Evolutionary conservation across 73 alveolate genomes (phyloP), one percentile per base, ranked within the genome.

Genomic region (Paramecium caudatum): DNA sequence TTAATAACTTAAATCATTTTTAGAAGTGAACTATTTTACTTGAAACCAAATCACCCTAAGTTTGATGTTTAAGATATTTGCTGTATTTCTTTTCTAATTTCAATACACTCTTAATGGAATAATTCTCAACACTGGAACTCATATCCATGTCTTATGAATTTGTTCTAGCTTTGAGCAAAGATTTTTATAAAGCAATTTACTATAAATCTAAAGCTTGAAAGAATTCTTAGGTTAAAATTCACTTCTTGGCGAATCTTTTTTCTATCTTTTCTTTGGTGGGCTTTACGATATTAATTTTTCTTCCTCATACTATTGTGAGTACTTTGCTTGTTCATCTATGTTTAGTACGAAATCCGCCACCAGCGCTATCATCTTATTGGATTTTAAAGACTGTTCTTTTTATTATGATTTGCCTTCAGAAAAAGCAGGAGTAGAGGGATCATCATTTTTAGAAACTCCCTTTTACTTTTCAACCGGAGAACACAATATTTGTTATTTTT

Each of bases 171-270:
- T 13, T 55, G 13, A 10, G 23, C 80, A 55, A 10, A 55, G 80
- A 55, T 55, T 55, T 55, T 27, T 27, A 55, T 55, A 27, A 27
- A 55, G 23, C 32, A 0, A 74, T 34, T 74, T 47, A 41, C 43
- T 74, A 16, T 0, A 68, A 39, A 74, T 74, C 70, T 19, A 27
- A 74, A 6, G 88, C 32, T 43, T 36, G 7, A 74, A 19, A 16
- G 88, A 74, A 45, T 74, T 74, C 55, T 74, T 74, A 34, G 65
- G 69, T 74, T 74, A 10, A 27, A 74, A 74, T 16, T 37, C 68
- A 8, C 25, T 21, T 17, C 36, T 5, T 39, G 88, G 88, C 13
- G 88, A 74, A 74, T 74, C 88, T 17, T 74, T 45, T 41, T 74
- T 74, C 10, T 68, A 13, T 74, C 43, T 74, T 47, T 65, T 65